A percentile compares a stretch with the other conserved stretches of the same genome.
These are phyloP conservation scores for Stachybotrys elegans DNA, from an alignment of 2,329 filamentous ascomycete genomes.

Conservation along the genomic window DNA sequence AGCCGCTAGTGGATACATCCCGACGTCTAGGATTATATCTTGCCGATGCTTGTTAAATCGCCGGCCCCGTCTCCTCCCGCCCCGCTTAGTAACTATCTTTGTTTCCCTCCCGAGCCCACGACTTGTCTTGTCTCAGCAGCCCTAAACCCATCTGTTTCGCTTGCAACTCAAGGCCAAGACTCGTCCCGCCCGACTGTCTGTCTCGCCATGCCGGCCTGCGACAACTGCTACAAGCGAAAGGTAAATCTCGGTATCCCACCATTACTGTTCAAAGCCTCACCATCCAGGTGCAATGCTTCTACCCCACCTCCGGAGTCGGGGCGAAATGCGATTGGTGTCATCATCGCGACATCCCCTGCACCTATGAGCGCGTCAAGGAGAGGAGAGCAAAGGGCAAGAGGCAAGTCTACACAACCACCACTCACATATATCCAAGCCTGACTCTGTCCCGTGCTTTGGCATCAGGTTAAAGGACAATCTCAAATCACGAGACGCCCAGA, in stretches of 20 bases:
- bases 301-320: not conserved
- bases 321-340: conserved; percentile 17
- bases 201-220: not conserved
- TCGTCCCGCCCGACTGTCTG: no score
- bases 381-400: conserved; percentile 14
- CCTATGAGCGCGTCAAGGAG: conserved; percentile 17
- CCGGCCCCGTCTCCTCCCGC: no score
- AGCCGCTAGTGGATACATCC: no score
- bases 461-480: not conserved
- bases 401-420: no score
- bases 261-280: not conserved
- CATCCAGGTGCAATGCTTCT: not conserved
- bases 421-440: conserved; percentile 13
- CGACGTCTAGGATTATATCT: no score
- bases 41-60: no score
- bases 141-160: no score
- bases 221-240: not conserved
- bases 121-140: no score
- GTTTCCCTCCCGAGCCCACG: no score
- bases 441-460: not conserved
- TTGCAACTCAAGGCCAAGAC: no score
- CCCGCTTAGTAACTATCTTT: no score
- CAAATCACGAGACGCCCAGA: not conserved
- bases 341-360: conserved; percentile 16
- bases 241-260: not conserved